Evolutionary conservation across 2,329 filamentous ascomycete species (phyloP), one percentile per base, ranked within the genome.

Genomic region (Monascus ruber): DNA sequence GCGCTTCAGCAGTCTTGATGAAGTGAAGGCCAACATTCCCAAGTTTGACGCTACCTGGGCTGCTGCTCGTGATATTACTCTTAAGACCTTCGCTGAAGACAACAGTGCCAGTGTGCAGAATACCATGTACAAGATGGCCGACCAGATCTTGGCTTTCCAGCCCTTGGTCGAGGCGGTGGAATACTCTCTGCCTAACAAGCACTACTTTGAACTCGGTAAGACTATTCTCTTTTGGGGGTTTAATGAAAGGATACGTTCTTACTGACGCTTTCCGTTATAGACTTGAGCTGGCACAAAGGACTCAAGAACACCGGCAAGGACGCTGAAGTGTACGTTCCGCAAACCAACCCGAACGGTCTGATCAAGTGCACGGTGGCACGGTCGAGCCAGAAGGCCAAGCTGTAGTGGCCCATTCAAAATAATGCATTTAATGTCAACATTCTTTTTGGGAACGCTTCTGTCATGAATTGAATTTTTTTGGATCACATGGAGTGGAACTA

Each of bases 41-140:
- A 73, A 76, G 51, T 98, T 96, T 60, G 81, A 95, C 60, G 66
- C 71, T 45, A 85, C 88, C 17, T 95, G 81, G 74, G 71, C 79
- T 48, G 72, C 74, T 39, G 86, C 86, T n/a, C 74, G 86, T 44
- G 70, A 72, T 38, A 91, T 93, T 60, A 95, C 88, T n/a, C 73
- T 95, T 62, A 83, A 84, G 68, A 84, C 80, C 0, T 98, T 98
- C 56, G 89, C 91, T 33, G 77, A 81, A 56, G 88, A 98, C 56
- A 73, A 87, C 58, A 94, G 85, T 54, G 85, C 91, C 35, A 94
- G 85, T 53, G 91, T 98, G 24, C 91, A 98, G 69, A 81, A 81
- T 53, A 96, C 89, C 44, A 96, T 98, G 91, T 98, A 95, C 72
- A 93, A 95, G 72, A 98, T 98, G 89, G 80, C 77, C 53, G 83